Conservation (phyloP, 139 green algal species). For the Medakamo hakoo region DNA sequence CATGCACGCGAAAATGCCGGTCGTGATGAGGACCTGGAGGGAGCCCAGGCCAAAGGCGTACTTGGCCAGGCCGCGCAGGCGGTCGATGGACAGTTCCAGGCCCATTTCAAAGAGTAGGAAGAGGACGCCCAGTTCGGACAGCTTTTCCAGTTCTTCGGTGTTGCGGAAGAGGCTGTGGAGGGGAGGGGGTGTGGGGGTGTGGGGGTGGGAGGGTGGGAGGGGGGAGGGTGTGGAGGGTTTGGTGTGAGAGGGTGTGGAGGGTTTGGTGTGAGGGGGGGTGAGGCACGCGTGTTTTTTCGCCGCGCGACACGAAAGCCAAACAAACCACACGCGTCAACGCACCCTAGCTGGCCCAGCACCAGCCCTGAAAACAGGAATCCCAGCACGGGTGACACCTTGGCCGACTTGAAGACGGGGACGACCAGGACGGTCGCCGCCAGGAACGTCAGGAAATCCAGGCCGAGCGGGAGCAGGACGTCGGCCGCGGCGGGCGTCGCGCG, state of each 20-base stretch:
- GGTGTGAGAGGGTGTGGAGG: too few relatives aligned
- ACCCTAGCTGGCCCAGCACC: constrained; percentile 72
- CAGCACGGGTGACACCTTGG: constrained; percentile 74
- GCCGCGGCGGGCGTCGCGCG: not conserved
- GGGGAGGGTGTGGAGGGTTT: too few relatives aligned
- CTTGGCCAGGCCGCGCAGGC: constrained; percentile 76
- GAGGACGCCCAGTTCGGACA: constrained; percentile 86
- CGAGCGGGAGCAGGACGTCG: constrained; percentile 32
- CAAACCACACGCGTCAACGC: too few relatives aligned
- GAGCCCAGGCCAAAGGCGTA: constrained; percentile 86
- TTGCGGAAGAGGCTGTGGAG: constrained; percentile 62
- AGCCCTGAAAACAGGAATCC: constrained; percentile 80
- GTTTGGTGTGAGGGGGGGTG: too few relatives aligned
- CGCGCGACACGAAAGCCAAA: too few relatives aligned
- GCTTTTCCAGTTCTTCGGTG: constrained; percentile 68
- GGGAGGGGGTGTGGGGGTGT: too few relatives aligned
- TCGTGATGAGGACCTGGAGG: constrained; percentile 60
- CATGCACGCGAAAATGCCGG: constrained; percentile 49
- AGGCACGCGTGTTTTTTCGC: too few relatives aligned
- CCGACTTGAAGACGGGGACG: constrained; percentile 74
- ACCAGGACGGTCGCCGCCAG: constrained; percentile 74
- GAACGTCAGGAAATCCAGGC: constrained; percentile 77
- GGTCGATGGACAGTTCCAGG: constrained; percentile 76
- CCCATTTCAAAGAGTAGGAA: constrained; percentile 98
- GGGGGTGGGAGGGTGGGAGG: too few relatives aligned